These are phyloP conservation scores for Solanum arcanum DNA, from an alignment of 257 asterid species.

Conservation along the genomic window DNA sequence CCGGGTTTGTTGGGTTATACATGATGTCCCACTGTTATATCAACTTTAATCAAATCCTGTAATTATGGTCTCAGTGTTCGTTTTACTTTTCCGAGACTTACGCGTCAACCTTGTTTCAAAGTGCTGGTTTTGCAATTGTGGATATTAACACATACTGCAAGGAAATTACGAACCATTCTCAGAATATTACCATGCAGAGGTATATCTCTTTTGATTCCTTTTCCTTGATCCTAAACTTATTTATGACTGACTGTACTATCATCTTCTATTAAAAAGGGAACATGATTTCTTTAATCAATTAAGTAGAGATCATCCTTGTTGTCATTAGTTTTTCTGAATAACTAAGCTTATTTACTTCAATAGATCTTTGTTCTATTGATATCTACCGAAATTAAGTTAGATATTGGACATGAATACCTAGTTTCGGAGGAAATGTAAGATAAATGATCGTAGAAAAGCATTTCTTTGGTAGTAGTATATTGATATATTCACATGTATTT, in stretches of 20 bases:
- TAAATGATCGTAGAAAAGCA: not conserved
- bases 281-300: not conserved
- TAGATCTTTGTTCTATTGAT: not conserved
- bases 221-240: not conserved
- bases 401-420: not conserved
- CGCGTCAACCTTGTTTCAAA: conserved; percentile 40
- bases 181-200: conserved; percentile 50
- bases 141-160: conserved; percentile 41
- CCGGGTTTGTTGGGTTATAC: not conserved
- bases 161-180: conserved; percentile 42
- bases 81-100: conserved; percentile 60
- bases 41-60: not conserved
- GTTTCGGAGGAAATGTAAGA: not conserved
- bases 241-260: not conserved
- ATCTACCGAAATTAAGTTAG: not conserved
- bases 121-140: conserved; percentile 46
- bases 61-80: conserved; percentile 37
- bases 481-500: not conserved
- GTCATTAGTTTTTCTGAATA: not conserved
- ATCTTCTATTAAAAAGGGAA: too few species aligned
- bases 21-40: not conserved
- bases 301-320: not conserved
- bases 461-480: not conserved
- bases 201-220: conserved; percentile 16
- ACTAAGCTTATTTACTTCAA: not conserved